phyloP scores from a whole-genome alignment of 345 rosid species.

The Brassica rapa region DNA sequence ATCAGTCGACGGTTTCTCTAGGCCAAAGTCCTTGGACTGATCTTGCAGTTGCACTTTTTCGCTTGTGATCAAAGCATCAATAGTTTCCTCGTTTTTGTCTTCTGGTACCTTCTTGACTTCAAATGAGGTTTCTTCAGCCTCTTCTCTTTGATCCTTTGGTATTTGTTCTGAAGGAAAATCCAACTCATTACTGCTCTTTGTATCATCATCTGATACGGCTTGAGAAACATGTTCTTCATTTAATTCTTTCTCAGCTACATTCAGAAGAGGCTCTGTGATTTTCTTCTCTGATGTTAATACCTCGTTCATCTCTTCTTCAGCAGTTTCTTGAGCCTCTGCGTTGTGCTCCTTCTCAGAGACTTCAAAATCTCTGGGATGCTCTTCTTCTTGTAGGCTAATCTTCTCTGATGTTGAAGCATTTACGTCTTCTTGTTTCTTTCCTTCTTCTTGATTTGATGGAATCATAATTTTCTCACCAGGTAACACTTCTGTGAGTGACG shows the following conservation, averaged over 20 bases:
- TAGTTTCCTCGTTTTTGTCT: not conserved
- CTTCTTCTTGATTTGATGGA: slow-evolving; percentile 34
- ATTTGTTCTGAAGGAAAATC: slow-evolving; percentile 5
- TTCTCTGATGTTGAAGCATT: slow-evolving; percentile 5
- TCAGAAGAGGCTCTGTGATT: not conserved
- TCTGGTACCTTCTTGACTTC: not conserved
- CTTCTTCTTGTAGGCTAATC: slow-evolving; percentile 26
- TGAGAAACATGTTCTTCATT: slow-evolving; percentile 5
- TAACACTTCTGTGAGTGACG: slow-evolving; percentile 33
- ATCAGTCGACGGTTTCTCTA: slow-evolving; percentile 10
- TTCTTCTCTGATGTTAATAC: slow-evolving; percentile 14
- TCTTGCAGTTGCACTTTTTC: slow-evolving; percentile 32
- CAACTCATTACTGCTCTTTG: not conserved
- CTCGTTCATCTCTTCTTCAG: slow-evolving; percentile 9
- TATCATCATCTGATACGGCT: slow-evolving; percentile 7
- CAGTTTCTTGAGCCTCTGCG: slow-evolving; percentile 31
- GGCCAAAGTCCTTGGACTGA: slow-evolving; percentile 11
- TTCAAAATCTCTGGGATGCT: not conserved
- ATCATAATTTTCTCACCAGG: slow-evolving; percentile 28
- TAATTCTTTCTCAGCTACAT: slow-evolving; percentile 14
- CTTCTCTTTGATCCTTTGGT: not conserved
- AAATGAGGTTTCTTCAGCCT: not conserved
- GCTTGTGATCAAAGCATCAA: slow-evolving; percentile 16
- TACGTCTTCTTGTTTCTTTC: not conserved
- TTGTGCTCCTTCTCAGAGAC: slow-evolving; percentile 7